phyloP scores from a whole-genome alignment of 148 eudicot species.

The Gaultheria prostrata region DNA sequence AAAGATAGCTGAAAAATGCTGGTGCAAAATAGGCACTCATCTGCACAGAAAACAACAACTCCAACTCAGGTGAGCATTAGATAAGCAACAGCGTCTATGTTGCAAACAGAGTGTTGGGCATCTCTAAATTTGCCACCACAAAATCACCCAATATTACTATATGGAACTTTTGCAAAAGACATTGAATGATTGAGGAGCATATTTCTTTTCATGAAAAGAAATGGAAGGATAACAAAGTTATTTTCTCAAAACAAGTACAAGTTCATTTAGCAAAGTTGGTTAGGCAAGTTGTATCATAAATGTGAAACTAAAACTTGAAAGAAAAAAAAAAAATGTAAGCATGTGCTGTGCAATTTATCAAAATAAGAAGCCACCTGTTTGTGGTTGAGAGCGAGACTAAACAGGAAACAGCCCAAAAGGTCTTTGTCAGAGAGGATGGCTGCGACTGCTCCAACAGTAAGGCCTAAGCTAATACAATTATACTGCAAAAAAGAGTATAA shows the following conservation, averaged over 20 bases:
- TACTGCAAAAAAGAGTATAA: conserved; percentile 43
- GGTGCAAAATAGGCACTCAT: conserved; percentile 98
- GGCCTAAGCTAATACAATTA: conserved; percentile 94
- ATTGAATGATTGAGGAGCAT: background rate
- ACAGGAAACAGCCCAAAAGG: conserved; percentile 67
- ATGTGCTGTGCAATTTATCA: background rate
- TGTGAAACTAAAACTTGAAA: background rate
- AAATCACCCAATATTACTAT: background rate
- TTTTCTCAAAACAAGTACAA: background rate
- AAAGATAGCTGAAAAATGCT: conserved; percentile 83
- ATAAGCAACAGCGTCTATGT: background rate
- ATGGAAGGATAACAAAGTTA: background rate
- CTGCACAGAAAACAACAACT: conserved; percentile 38
- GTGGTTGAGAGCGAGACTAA: conserved; percentile 78
- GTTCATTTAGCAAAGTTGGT: background rate
- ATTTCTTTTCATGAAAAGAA: background rate
- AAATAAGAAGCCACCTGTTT: conserved; percentile 60
- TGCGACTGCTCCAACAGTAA: conserved; percentile 77
- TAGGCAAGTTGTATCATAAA: background rate
- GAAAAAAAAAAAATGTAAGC: background rate
- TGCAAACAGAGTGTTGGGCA: background rate
- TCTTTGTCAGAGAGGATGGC: conserved; percentile 70
- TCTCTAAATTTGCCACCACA: background rate
- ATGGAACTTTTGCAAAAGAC: background rate
- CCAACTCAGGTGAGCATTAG: background rate